Evolutionary conservation across 768 basidiomycete species (phyloP), one percentile per base, ranked within the genome.

Genomic region (Mycena amicta): DNA sequence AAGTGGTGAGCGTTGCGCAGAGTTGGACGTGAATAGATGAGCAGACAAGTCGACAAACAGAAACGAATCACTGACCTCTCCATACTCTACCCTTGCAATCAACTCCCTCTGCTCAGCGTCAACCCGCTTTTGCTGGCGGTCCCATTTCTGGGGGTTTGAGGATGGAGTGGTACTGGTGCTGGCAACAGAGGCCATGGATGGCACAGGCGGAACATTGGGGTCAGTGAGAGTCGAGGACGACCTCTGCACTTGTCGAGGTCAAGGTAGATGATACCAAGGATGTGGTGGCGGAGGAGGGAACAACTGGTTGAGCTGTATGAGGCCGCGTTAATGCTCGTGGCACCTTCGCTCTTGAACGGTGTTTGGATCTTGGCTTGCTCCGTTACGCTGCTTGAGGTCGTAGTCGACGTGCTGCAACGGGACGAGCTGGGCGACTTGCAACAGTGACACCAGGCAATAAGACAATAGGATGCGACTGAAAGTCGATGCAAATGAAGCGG

Each of bases 391-490:
- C 11, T 8, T 8, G 33, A 8, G 33, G 33, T 37, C 18, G 11
- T 18, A 8, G 18, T 8, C 18, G 8, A 8, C 18, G 33, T 8
- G 33, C 18, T 37, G 33, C 33, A 8, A 8, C 18, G 33, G 8
- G 11, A 18, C 8, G 33, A 37, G 8, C 8, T 18, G 8, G 8
- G 33, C 11, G 33, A 97, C 94, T 27, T 93, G 88, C 18, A 98
- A 81, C 1, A 98, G 83, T 0, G 92, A 95, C 18, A 98, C 80
- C 0, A 96, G 97, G 67, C 97, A 99, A 70, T 95, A 98, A 74
- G 90, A 98, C 72, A n/a, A 93, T 92, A 66, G 96, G 98, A 68
- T 95, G 90, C 0, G 92, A 90, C 50, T 90, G 83, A 70, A 99
- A 98, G 72, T 98, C 95, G 67, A 99, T 84, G 1, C 95, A 88